These are phyloP conservation scores for Aspergillus transmontanensis DNA, from an alignment of 2,329 filamentous ascomycete genomes.

Conservation along the genomic window DNA sequence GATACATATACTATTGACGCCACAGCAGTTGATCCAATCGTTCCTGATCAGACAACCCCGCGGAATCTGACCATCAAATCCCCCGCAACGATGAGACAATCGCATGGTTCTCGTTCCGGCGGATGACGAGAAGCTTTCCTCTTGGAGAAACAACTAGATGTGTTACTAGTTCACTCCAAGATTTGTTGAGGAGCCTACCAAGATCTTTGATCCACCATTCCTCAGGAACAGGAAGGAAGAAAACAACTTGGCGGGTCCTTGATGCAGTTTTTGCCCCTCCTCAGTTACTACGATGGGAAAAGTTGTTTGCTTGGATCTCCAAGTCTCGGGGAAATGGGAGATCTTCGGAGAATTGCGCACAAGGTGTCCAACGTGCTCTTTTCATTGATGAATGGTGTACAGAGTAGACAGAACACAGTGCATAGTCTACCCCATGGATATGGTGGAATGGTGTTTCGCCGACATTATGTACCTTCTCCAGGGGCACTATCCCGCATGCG, in stretches of 20 bases:
- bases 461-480: slow-evolving; percentile 3
- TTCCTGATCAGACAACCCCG: neutral
- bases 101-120: neutral
- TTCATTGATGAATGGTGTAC: neutral
- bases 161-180: neutral
- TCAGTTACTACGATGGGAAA: neutral
- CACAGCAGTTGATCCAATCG: neutral
- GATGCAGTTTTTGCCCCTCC: neutral
- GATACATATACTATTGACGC: neutral
- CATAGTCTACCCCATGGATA: neutral
- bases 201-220: neutral
- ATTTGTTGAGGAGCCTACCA: neutral
- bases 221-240: neutral
- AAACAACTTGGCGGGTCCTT: neutral
- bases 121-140: neutral
- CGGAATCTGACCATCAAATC: neutral
- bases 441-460: neutral
- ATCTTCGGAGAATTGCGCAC: neutral
- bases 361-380: neutral
- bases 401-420: neutral
- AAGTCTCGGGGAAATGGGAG: slow-evolving; percentile 1
- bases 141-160: neutral
- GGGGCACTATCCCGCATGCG: neutral
- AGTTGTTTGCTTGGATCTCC: neutral
- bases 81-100: neutral